Evolutionary conservation across 768 basidiomycete species (phyloP).

Genomic region (Suillus brevipes): DNA sequence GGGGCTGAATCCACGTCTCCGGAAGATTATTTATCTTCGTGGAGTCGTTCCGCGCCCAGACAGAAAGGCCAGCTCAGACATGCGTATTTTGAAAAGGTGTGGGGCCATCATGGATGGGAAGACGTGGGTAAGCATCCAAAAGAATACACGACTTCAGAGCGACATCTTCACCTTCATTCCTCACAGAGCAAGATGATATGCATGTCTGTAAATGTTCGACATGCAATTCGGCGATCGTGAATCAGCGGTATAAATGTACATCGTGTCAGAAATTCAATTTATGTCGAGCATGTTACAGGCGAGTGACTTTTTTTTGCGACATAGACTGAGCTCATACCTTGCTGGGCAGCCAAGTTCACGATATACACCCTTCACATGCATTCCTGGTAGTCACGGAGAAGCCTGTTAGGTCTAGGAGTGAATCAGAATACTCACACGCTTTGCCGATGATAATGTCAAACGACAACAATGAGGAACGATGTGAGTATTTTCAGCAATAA

Average conservation of each 20-base stretch:
- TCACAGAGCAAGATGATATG: slow-evolving; percentile 71
- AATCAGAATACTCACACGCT: slow-evolving; percentile 36
- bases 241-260: slow-evolving; percentile 80
- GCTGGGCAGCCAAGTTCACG: slow-evolving; percentile 73
- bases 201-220: slow-evolving; percentile 72
- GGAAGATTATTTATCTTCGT: slow-evolving; percentile 56
- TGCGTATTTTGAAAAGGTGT: slow-evolving; percentile 83
- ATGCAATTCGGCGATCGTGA: slow-evolving; percentile 62
- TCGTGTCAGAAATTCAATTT: slow-evolving; percentile 79
- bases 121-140: slow-evolving; percentile 69
- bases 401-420: slow-evolving; percentile 40
- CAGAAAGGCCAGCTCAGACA: slow-evolving; percentile 79
- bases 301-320: slow-evolving; percentile 13
- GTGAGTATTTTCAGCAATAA: slow-evolving; percentile 39
- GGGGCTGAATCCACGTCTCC: slow-evolving; percentile 48
- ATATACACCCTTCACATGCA: slow-evolving; percentile 86
- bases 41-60: slow-evolving; percentile 68
- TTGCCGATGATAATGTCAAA: slow-evolving; percentile 27
- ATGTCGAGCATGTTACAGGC: slow-evolving; percentile 86
- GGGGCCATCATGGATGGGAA: slow-evolving; percentile 83
- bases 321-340: slow-evolving; percentile 7
- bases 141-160: background rate
- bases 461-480: slow-evolving; percentile 56
- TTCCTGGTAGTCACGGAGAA: slow-evolving; percentile 81
- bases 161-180: background rate